Evolutionary conservation across 306 rosid genomes (phyloP), one percentile per base, ranked within the genome.

Genomic region (Mimosa bimucronata): DNA sequence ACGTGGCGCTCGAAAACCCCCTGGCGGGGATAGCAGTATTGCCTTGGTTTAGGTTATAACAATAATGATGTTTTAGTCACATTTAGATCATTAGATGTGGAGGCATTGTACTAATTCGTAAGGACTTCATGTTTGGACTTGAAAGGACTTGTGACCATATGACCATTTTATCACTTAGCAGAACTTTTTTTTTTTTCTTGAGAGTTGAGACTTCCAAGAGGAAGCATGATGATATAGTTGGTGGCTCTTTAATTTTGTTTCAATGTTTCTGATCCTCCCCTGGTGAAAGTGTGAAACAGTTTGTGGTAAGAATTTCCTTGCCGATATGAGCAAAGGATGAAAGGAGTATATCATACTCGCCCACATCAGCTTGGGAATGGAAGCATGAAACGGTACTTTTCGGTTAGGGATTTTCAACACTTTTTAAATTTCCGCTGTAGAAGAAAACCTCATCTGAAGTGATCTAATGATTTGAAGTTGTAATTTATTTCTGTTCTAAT

Each of bases 1-100:
- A 16, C 94, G 94, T 8, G 97, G 98, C 55, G 94, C 92, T 15
- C 96, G 98, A 74, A 80, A 86, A 84, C 96, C 98, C 61, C 98
- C 98, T 0, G 98, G 98, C 23, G 98, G 98, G 25, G 96, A 89
- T 21, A 95, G 98, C 93, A 90, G 92, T 91, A 92, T 95, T 74
- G 82, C 91, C 79, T 89, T 95, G 89, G 84, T 95, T 73, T 95
- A 21, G n/a, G 28, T 13, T 12, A 23, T 58, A 37, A 18, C 85
- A 86, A 74, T 78, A 73, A 30, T 66, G 41, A 68, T 69, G 34
- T 9, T 37, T 61, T 23, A 31, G 40, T 50, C 25, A 41, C 37
- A 10, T 71, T 78, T 11, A 58, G 38, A 34, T 34, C 38, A 1
- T 34, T 34, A 34, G 16, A 79, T 57, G 29, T 74, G 45, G 74